Evolutionary conservation across 2,329 filamentous ascomycete genomes (phyloP).

Genomic region (Diaporthe amygdali): DNA sequence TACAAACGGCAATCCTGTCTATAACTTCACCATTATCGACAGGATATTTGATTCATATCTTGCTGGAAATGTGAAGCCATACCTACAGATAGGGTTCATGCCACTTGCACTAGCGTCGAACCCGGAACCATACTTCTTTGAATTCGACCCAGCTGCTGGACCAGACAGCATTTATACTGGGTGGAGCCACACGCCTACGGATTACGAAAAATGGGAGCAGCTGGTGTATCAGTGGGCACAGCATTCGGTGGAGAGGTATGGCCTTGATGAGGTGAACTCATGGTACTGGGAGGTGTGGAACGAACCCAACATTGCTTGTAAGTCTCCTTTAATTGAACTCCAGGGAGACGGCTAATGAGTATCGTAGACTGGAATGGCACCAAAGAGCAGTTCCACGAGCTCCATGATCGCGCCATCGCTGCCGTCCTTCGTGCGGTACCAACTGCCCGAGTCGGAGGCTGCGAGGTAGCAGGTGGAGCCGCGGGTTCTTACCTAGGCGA

Average conservation of each 20-base stretch:
- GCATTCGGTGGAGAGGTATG: conserved; percentile 6
- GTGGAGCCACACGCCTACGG: not conserved
- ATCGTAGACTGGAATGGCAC: conserved; percentile 12
- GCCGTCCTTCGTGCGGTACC: conserved; percentile 14
- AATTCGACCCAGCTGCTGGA: conserved; percentile 10
- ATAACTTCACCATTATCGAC: conserved; percentile 15
- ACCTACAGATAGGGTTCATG: conserved; percentile 9
- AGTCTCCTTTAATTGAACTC: not conserved
- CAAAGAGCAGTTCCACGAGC: not conserved
- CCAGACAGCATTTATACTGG: conserved; percentile 14
- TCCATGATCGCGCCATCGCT: conserved; percentile 10
- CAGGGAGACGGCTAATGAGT: rapidly evolving
- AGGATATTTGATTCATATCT: conserved; percentile 13
- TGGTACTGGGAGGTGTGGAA: conserved; percentile 19
- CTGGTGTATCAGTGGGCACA: conserved; percentile 2
- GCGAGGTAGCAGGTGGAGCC: conserved; percentile 10
- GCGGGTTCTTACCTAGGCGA: conserved; percentile 10
- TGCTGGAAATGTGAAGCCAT: conserved; percentile 9
- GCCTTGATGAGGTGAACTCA: not conserved
- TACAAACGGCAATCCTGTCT: not conserved
- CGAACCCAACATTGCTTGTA: conserved; percentile 13
- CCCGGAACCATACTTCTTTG: conserved; percentile 11
- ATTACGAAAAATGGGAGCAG: conserved; percentile 1
- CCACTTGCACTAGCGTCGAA: not conserved
- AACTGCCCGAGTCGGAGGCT: conserved; percentile 13